Base-by-base conservation (phyloP, 208 protist species). In the Leishmania martiniquensis region DNA sequence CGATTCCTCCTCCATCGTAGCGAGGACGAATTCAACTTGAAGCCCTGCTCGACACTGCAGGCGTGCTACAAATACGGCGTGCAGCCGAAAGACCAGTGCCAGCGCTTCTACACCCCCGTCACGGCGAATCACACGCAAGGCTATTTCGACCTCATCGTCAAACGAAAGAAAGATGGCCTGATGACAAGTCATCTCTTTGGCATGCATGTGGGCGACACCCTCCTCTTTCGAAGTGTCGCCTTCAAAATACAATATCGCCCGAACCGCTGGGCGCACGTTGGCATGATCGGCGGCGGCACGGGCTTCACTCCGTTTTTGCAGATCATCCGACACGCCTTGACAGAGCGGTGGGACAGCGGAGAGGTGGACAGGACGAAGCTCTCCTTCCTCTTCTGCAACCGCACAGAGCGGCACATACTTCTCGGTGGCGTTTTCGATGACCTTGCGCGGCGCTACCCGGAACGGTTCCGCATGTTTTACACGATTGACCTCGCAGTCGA, bases 261-360 rank as follows among this genome's bases (percentile, higher is more conserved):
- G 20, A 97, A 95, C 68, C 86, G 86, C 9, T 97, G 93, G 87
- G 90, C 91, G 49, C 89, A 98, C 73, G 88, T 98, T 17, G 95
- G 94, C 45, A 97, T 98, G 94, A 95, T 98, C 52, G 93, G 92
- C 29, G 97, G 97, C 52, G 96, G 96, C 73, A 97, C 97, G 4
- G 97, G 97, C 34, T 98, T 98, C 87, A 99, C 97, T 0, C 97
- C 97, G 2, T 98, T 98, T 90, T 75, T 98, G 45, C 97, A 99
- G 78, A 92, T 98, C 52, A 94, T 98, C 68, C 86, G 88, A 1
- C 93, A 97, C 77, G 85, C 92, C 22, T 79, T 98, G 9, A 73
- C 75, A 12, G 89, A 94, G 76, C 66, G 72, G 37, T 90, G 87
- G 86, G 91, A 98, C 71, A 82, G 77, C 72, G 87, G 85, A 39